Evolutionary conservation across 2,329 filamentous ascomycete species (phyloP).

Genomic region (Ophiostoma ulmi): DNA sequence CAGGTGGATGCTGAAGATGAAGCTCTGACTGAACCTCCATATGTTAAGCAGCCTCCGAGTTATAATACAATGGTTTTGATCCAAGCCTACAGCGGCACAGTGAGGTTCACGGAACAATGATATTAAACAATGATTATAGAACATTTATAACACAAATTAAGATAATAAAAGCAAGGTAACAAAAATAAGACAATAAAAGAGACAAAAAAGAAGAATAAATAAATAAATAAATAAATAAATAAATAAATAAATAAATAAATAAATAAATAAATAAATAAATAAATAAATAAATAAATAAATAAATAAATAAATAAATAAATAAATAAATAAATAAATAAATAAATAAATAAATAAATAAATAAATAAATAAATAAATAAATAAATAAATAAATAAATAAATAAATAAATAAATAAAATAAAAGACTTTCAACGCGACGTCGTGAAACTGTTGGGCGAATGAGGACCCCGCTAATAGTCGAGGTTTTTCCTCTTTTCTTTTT

Average conservation of each 20-base stretch:
- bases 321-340: not conserved
- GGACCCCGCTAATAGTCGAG: constrained; percentile 23
- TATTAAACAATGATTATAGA: not conserved
- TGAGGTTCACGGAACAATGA: not conserved
- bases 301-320: not conserved
- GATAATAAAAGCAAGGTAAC: too few relatives aligned
- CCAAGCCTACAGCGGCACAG: too few relatives aligned
- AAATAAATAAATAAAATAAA: too few relatives aligned
- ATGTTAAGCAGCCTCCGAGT: too few relatives aligned
- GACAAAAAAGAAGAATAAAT: not conserved
- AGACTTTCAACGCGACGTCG: not conserved
- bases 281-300: not conserved
- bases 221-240: not conserved
- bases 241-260: not conserved
- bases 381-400: too few relatives aligned
- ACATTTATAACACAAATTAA: too few relatives aligned
- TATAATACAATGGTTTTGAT: too few relatives aligned
- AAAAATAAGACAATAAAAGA: too few relatives aligned
- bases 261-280: not conserved
- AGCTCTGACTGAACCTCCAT: too few relatives aligned
- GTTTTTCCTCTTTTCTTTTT: constrained; percentile 16
- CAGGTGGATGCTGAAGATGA: too few relatives aligned
- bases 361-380: not conserved
- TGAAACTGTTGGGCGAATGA: constrained; percentile 17
- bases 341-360: not conserved